These are phyloP conservation scores for Ceratopteris richardii DNA, from an alignment of 75 land plant genomes.

Conservation along the genomic window DNA sequence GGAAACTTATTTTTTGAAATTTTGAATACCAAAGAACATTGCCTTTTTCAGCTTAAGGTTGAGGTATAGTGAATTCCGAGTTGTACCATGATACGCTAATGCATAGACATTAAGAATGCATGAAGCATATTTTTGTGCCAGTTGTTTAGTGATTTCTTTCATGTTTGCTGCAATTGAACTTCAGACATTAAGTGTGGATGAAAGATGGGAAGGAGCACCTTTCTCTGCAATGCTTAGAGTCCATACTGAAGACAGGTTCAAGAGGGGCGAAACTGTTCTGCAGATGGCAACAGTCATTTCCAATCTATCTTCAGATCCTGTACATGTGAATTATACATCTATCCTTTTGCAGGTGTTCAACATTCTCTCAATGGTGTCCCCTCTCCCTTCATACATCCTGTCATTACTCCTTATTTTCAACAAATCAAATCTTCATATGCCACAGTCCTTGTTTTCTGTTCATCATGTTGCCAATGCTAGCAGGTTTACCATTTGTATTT, in stretches of 20 bases:
- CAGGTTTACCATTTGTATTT: not conserved
- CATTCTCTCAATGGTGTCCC: too few relatives aligned
- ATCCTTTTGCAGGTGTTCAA: conserved; percentile 66
- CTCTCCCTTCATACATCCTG: too few relatives aligned
- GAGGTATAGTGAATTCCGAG: conserved; percentile 33
- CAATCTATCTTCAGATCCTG: conserved; percentile 43
- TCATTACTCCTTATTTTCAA: too few relatives aligned
- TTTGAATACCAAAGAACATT: conserved; percentile 33
- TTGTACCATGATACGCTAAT: too few relatives aligned
- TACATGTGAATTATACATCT: conserved; percentile 61
- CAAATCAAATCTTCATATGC: too few relatives aligned
- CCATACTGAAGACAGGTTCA: conserved; percentile 33
- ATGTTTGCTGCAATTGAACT: not conserved
- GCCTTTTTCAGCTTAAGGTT: conserved; percentile 37
- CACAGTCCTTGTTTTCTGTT: not conserved
- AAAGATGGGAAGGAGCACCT: conserved; percentile 82
- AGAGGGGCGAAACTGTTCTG: conserved; percentile 33
- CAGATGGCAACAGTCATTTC: conserved; percentile 37
- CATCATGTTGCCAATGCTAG: too few relatives aligned
- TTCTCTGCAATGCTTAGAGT: conserved; percentile 64
- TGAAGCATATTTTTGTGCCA: too few relatives aligned
- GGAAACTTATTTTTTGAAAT: conserved; percentile 38
- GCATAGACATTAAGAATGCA: too few relatives aligned
- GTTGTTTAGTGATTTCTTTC: too few relatives aligned
- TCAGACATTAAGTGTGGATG: conserved; percentile 68